Conservation (phyloP, 1,284 basidiomycete species). For the Cryptococcus sp. region DNA sequence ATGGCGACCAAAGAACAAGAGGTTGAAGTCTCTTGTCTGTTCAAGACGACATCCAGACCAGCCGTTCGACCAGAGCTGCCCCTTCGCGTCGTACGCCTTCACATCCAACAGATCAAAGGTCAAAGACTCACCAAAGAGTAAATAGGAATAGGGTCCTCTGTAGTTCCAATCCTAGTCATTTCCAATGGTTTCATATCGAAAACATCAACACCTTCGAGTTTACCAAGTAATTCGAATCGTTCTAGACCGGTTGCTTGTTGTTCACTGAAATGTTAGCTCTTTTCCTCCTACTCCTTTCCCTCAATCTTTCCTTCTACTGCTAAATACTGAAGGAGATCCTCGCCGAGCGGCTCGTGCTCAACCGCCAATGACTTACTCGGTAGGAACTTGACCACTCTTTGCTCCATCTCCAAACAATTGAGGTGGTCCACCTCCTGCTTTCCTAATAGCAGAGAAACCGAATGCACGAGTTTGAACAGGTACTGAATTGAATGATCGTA, state of each 20-base stretch:
- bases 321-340: no score
- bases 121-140: constrained; percentile 69
- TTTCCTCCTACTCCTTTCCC: no score
- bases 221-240: constrained; percentile 86
- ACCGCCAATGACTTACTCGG: constrained; percentile 37
- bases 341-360: not conserved
- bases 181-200: constrained; percentile 88
- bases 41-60: not conserved
- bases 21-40: no score
- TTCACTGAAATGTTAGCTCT: constrained; percentile 47
- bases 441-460: constrained; percentile 33
- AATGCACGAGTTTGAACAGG: constrained; percentile 29
- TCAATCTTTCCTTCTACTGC: not conserved
- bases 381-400: constrained; percentile 42
- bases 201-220: constrained; percentile 80
- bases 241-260: constrained; percentile 95
- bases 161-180: constrained; percentile 80
- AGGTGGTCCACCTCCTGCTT: constrained; percentile 31
- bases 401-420: constrained; percentile 41
- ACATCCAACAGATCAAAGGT: no score
- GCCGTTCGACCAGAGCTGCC: not conserved
- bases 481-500: constrained; percentile 19
- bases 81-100: not conserved
- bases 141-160: constrained; percentile 81
- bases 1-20: no score